phyloP scores from a whole-genome alignment of 1,284 basidiomycete genomes.

The Moesziomyces antarcticus region DNA sequence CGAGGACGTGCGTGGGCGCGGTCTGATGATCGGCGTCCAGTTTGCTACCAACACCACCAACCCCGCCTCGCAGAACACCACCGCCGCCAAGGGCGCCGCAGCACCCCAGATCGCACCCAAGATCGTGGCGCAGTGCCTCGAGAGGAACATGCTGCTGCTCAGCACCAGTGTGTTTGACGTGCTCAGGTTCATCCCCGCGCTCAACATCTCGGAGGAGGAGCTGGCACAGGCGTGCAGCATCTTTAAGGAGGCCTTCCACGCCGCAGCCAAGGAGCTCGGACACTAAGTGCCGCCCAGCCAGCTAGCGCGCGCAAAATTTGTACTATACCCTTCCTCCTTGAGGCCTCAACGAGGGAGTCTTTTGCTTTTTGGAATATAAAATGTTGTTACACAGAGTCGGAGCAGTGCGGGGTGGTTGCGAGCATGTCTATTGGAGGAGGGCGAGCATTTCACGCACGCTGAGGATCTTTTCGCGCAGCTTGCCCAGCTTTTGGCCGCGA shows the following conservation, averaged over 20 bases:
- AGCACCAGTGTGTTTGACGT: slow-evolving; percentile 63
- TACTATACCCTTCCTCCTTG: slow-evolving; percentile 7
- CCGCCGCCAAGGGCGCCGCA: slow-evolving; percentile 6
- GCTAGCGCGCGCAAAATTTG: background rate
- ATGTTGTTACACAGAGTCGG: background rate
- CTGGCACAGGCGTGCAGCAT: slow-evolving; percentile 52
- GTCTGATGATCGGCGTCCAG: slow-evolving; percentile 66
- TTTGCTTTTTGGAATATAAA: too few relatives aligned
- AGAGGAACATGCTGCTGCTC: slow-evolving; percentile 61
- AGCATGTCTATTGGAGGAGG: slow-evolving; percentile 14
- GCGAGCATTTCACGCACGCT: slow-evolving; percentile 47
- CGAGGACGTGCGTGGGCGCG: slow-evolving; percentile 62
- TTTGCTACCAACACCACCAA: slow-evolving; percentile 33
- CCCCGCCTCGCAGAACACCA: slow-evolving; percentile 18
- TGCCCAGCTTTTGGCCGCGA: slow-evolving; percentile 74
- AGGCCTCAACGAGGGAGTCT: too few relatives aligned
- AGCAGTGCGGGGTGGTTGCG: background rate
- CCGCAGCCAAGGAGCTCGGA: slow-evolving; percentile 35
- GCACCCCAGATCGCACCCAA: slow-evolving; percentile 51
- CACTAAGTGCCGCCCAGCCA: slow-evolving; percentile 3
- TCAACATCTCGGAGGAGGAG: slow-evolving; percentile 60
- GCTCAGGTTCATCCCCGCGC: slow-evolving; percentile 62
- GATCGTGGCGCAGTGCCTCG: slow-evolving; percentile 54
- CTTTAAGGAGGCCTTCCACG: slow-evolving; percentile 53
- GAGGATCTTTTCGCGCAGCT: slow-evolving; percentile 80